phyloP scores from a whole-genome alignment of 352 stramenopile genomes.

The Phytophthora podocarpi region DNA sequence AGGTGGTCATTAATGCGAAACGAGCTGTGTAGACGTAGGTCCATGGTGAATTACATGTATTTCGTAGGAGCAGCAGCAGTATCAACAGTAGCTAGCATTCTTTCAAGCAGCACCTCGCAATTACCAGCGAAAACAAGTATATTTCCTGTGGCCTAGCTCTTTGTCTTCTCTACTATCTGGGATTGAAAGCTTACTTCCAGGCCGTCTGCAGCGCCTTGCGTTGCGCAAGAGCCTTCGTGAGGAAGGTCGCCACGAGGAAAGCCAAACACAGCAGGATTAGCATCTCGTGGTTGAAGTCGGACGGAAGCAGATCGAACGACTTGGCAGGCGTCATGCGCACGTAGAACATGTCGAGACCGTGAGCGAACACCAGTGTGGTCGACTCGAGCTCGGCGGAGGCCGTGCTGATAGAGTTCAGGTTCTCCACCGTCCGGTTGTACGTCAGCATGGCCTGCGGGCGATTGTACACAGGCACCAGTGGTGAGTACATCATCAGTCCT shows the following conservation, averaged over 20 bases:
- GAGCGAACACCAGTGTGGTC: slow-evolving; percentile 93
- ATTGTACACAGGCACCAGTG: slow-evolving; percentile 90
- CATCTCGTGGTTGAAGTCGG: slow-evolving; percentile 95
- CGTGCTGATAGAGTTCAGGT: slow-evolving; percentile 69
- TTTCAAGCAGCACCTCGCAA: slow-evolving; percentile 9
- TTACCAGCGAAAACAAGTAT: slow-evolving; percentile 21
- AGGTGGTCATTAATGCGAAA: slow-evolving; percentile 41
- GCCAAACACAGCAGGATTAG: slow-evolving; percentile 91
- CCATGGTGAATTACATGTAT: slow-evolving; percentile 8
- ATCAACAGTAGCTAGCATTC: slow-evolving; percentile 13
- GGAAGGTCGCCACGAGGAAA: slow-evolving; percentile 81
- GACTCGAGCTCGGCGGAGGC: slow-evolving; percentile 93
- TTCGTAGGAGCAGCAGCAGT: slow-evolving; percentile 11
- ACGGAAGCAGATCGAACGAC: slow-evolving; percentile 95
- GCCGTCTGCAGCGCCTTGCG: slow-evolving; percentile 81
- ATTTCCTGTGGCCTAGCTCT: slow-evolving; percentile 3
- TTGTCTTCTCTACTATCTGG: slow-evolving; percentile 23
- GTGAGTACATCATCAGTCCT: slow-evolving; percentile 88
- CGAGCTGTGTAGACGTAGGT: slow-evolving; percentile 14
- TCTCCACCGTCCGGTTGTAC: slow-evolving; percentile 92
- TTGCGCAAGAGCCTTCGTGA: slow-evolving; percentile 65
- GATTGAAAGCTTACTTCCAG: slow-evolving; percentile 66
- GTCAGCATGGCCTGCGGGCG: slow-evolving; percentile 88
- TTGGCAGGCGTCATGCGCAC: slow-evolving; percentile 92
- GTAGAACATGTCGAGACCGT: slow-evolving; percentile 95